A percentile compares a stretch with the other conserved stretches of the same genome.
These are phyloP conservation scores for Osmanthus fragrans DNA, from an alignment of 257 asterid species.

Conservation along the genomic window DNA sequence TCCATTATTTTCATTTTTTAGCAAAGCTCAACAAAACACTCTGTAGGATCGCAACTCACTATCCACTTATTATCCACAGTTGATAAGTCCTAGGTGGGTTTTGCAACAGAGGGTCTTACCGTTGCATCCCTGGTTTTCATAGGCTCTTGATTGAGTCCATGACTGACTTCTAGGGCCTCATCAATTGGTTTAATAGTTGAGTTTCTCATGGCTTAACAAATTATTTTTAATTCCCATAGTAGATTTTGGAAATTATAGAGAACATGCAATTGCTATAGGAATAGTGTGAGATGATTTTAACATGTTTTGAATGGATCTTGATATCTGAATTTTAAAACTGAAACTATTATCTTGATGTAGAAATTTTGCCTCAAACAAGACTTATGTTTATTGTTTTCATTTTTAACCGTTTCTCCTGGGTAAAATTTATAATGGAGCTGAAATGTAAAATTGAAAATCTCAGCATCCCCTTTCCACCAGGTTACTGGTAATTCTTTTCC, in stretches of 20 bases:
- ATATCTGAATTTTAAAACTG: not conserved
- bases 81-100: not conserved
- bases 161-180: not conserved
- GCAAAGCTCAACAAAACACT: no score
- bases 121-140: not conserved
- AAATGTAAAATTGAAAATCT: slow-evolving; percentile 3
- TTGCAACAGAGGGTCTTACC: not conserved
- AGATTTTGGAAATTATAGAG: not conserved
- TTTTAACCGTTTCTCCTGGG: not conserved
- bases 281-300: not conserved
- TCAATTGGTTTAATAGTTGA: not conserved
- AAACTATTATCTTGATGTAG: not conserved
- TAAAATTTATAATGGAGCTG: not conserved
- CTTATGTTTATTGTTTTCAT: not conserved
- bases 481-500: not conserved
- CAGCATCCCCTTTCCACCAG: not conserved
- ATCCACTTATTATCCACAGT: no score
- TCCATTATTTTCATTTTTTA: not conserved
- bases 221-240: not conserved
- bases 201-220: not conserved
- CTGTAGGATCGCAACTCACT: no score
- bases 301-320: not conserved
- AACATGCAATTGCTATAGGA: not conserved
- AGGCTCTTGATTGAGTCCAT: not conserved
- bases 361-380: not conserved